A percentile compares a stretch with the other conserved stretches of the same genome.
Conservation (phyloP, 345 rosid species). For the Euphorbia peplus region DNA sequence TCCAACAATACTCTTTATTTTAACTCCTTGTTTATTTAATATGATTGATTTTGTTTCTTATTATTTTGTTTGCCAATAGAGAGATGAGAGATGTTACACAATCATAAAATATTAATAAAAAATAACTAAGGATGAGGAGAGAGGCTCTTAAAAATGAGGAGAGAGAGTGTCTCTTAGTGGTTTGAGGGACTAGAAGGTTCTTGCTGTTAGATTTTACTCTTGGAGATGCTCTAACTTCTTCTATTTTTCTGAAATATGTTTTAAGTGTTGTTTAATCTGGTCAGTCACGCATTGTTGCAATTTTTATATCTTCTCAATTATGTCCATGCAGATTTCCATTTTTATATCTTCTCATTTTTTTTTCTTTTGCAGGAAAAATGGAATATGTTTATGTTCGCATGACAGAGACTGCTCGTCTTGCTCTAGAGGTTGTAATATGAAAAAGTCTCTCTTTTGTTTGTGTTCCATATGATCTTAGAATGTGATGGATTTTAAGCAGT, state of each 20-base stretch:
- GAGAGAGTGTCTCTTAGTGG: too few relatives aligned
- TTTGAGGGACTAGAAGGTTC: too few relatives aligned
- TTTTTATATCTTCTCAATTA: neutral
- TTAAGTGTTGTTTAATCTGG: neutral
- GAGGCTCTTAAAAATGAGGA: too few relatives aligned
- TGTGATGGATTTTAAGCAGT: neutral
- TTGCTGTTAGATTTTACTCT: too few relatives aligned
- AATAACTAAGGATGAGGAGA: too few relatives aligned
- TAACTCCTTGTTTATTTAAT: too few relatives aligned
- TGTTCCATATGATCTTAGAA: constrained; percentile 2
- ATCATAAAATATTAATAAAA: too few relatives aligned
- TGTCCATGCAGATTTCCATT: neutral
- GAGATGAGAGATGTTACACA: too few relatives aligned
- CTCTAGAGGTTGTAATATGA: constrained; percentile 60
- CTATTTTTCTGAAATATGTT: neutral
- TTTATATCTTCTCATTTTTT: neutral
- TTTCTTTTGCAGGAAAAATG: constrained; percentile 63
- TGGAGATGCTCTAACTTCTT: too few relatives aligned
- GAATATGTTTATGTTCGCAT: constrained; percentile 71
- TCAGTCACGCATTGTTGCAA: neutral
- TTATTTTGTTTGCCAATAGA: too few relatives aligned
- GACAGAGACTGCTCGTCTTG: constrained; percentile 65
- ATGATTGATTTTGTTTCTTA: too few relatives aligned
- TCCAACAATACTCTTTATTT: too few relatives aligned
- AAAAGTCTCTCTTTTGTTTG: constrained; percentile 21